Evolutionary conservation across 352 stramenopile species (phyloP).

Genomic region (Phytophthora sp.): DNA sequence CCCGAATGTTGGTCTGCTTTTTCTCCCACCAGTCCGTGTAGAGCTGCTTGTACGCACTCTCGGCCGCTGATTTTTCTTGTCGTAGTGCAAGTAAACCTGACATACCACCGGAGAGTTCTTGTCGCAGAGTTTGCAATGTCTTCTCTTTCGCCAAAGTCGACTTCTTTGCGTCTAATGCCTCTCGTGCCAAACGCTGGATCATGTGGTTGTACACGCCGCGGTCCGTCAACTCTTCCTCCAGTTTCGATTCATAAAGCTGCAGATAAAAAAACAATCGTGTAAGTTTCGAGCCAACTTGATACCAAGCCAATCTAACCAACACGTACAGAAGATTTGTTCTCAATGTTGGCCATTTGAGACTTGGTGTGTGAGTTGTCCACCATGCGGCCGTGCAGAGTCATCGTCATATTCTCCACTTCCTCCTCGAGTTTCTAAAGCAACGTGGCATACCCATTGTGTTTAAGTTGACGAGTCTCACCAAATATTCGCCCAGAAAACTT

Average conservation of each 20-base stretch:
- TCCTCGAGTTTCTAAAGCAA: conserved; percentile 66
- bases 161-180: conserved; percentile 73
- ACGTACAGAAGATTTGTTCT: conserved; percentile 78
- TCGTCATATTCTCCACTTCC: conserved; percentile 76
- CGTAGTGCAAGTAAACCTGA: conserved; percentile 57
- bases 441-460: neutral
- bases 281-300: neutral
- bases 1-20: conserved; percentile 76
- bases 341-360: conserved; percentile 65
- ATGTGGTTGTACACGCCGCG: conserved; percentile 84
- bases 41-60: conserved; percentile 68
- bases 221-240: conserved; percentile 76
- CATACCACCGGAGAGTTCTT: conserved; percentile 64
- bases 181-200: conserved; percentile 73
- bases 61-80: conserved; percentile 75
- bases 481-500: too few species aligned
- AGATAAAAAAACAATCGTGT: conserved; percentile 1
- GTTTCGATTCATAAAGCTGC: conserved; percentile 79
- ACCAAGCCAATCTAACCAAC: neutral
- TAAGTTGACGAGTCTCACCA: too few species aligned
- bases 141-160: conserved; percentile 68
- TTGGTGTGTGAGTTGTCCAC: conserved; percentile 65
- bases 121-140: conserved; percentile 53
- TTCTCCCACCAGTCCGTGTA: conserved; percentile 74
- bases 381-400: conserved; percentile 68